Conservation (phyloP, 2,329 filamentous ascomycete species). For the Penicillium sp. region DNA sequence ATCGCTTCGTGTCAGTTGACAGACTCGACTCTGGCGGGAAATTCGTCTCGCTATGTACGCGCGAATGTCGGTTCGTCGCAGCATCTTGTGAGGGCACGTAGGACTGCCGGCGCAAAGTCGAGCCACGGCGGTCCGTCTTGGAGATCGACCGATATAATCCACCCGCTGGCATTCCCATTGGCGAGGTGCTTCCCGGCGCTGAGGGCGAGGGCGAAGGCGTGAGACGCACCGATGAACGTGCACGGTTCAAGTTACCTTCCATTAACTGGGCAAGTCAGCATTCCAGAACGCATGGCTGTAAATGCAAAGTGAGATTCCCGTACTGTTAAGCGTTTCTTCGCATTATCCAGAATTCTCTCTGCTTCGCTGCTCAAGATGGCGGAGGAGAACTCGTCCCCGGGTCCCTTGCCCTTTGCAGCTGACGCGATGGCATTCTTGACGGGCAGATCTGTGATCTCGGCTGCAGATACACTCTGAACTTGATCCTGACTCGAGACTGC, state of each 20-base stretch:
- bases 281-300: conserved; percentile 3
- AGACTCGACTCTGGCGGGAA: conserved; percentile 47
- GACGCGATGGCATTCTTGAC: conserved; percentile 34
- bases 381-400: conserved; percentile 70
- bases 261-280: conserved; percentile 67
- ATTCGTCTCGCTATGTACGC: conserved; percentile 66
- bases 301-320: no score
- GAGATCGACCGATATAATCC: conserved; percentile 49
- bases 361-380: conserved; percentile 78
- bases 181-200: conserved; percentile 25
- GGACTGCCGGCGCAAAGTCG: conserved; percentile 50
- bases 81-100: conserved; percentile 39
- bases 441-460: background rate
- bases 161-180: conserved; percentile 42
- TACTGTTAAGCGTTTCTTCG: conserved; percentile 86
- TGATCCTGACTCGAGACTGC: background rate
- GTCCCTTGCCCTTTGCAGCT: conserved; percentile 42
- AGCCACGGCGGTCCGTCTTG: conserved; percentile 45
- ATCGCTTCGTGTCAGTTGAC: conserved; percentile 44
- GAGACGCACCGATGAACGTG: conserved; percentile 67
- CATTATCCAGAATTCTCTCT: conserved; percentile 89
- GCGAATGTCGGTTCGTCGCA: conserved; percentile 56
- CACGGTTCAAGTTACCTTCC: conserved; percentile 86
- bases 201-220: conserved; percentile 53
- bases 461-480: background rate